A percentile compares a stretch with the other conserved stretches of the same genome.
Conservation (phyloP, 306 rosid species). For the Begonia peltatifolia region DNA sequence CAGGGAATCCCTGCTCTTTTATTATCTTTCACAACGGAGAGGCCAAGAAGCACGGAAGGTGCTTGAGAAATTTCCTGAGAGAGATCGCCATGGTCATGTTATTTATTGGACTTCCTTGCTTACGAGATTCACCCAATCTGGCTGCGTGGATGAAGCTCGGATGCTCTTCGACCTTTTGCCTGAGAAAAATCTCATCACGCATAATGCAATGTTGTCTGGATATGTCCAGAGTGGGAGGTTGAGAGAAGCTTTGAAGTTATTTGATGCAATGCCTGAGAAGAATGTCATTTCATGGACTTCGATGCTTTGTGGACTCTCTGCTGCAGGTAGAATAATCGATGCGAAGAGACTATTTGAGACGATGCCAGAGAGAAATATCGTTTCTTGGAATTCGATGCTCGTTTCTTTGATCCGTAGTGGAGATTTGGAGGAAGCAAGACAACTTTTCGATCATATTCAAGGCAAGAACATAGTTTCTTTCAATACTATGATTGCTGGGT, state of each 20-base stretch:
- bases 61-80: constrained; percentile 18
- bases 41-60: constrained; percentile 33
- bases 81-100: constrained; percentile 21
- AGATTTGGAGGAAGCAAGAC: constrained; percentile 42
- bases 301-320: constrained; percentile 32
- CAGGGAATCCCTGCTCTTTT: constrained; percentile 32
- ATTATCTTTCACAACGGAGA: constrained; percentile 15
- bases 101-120: constrained; percentile 46
- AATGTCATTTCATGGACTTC: constrained; percentile 76
- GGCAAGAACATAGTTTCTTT: constrained; percentile 39
- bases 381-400: constrained; percentile 58
- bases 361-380: constrained; percentile 63
- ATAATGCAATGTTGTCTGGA: constrained; percentile 49
- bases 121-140: constrained; percentile 13
- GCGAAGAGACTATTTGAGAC: constrained; percentile 38
- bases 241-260: constrained; percentile 29
- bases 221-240: constrained; percentile 40
- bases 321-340: constrained; percentile 34
- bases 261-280: constrained; percentile 38
- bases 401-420: constrained; percentile 40
- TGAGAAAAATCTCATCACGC: constrained; percentile 36
- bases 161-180: constrained; percentile 47
- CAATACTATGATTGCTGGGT: constrained; percentile 58
- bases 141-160: constrained; percentile 32
- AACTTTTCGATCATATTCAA: constrained; percentile 27